phyloP scores from a whole-genome alignment of 2,329 filamentous ascomycete species.

The Trichoderma sp. region DNA sequence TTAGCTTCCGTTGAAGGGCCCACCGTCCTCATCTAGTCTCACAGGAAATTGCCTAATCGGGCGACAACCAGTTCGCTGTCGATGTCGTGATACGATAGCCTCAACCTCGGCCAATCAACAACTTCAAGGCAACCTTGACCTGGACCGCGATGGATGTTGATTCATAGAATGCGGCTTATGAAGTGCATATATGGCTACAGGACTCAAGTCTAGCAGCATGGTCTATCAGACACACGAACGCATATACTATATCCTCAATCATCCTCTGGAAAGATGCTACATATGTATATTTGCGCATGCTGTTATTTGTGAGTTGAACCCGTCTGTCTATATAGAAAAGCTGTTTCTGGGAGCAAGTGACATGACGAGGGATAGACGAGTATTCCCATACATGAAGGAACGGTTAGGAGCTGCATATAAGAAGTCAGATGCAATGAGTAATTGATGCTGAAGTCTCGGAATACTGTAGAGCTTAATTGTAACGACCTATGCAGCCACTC shows the following conservation, averaged over 20 bases:
- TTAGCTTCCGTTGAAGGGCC: not conserved
- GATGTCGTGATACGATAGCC: conserved; percentile 15
- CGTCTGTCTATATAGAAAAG: no score
- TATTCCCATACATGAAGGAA: not conserved
- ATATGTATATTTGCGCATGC: no score
- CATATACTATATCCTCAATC: no score
- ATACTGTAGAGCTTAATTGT: not conserved
- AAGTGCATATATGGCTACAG: no score
- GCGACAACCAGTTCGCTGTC: not conserved
- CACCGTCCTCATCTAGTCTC: not conserved
- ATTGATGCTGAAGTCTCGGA: not conserved
- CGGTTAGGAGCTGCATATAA: not conserved
- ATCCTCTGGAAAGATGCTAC: no score
- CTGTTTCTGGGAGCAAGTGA: no score
- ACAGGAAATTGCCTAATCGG: conserved; percentile 18
- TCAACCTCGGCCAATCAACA: not conserved
- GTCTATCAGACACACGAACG: not conserved
- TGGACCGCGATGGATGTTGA: not conserved
- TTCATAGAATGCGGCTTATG: not conserved
- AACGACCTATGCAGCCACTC: not conserved
- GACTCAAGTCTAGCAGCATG: not conserved
- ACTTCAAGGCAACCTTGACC: not conserved
- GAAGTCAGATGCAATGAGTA: not conserved
- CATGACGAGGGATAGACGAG: no score
- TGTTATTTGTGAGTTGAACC: no score